phyloP scores from a whole-genome alignment of 176 grass and related monocot species.

The Luzula sylvatica region DNA sequence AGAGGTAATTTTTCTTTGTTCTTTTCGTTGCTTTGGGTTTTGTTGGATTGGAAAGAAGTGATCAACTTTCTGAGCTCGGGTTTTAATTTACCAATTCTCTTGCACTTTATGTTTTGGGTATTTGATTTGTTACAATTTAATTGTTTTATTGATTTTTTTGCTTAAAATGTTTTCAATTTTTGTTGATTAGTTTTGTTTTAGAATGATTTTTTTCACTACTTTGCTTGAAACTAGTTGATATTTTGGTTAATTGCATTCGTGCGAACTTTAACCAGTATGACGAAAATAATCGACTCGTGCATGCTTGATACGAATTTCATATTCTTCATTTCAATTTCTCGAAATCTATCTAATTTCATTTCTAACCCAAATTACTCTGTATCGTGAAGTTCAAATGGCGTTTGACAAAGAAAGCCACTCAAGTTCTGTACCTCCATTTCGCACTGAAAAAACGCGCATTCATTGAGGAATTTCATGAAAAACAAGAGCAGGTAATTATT shows the following conservation, averaged over 20 bases:
- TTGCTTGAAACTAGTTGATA: conserved; percentile 7
- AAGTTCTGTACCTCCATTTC: conserved; percentile 70
- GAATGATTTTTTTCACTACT: not conserved
- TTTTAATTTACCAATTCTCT: not conserved
- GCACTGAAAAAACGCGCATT: conserved; percentile 60
- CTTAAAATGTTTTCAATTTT: too few species aligned
- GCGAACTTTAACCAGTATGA: not conserved
- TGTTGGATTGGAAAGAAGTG: not conserved
- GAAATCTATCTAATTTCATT: conserved; percentile 1
- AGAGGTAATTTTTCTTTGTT: conserved; percentile 11
- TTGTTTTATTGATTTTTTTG: too few species aligned
- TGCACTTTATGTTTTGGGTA: not conserved
- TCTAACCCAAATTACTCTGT: conserved; percentile 14
- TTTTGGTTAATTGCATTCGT: not conserved
- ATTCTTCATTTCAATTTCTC: not conserved
- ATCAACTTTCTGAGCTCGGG: not conserved
- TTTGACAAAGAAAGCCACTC: conserved; percentile 52
- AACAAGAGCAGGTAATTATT: conserved; percentile 55
- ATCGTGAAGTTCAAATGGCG: conserved; percentile 61
- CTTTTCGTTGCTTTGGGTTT: not conserved
- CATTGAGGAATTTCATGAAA: conserved; percentile 68
- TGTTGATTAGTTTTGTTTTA: too few species aligned
- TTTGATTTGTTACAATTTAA: not conserved
- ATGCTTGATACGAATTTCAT: not conserved
- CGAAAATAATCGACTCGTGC: conserved; percentile 7